Conservation (phyloP, 108 stramenopile species). For the Stephanodiscus triporus region DNA sequence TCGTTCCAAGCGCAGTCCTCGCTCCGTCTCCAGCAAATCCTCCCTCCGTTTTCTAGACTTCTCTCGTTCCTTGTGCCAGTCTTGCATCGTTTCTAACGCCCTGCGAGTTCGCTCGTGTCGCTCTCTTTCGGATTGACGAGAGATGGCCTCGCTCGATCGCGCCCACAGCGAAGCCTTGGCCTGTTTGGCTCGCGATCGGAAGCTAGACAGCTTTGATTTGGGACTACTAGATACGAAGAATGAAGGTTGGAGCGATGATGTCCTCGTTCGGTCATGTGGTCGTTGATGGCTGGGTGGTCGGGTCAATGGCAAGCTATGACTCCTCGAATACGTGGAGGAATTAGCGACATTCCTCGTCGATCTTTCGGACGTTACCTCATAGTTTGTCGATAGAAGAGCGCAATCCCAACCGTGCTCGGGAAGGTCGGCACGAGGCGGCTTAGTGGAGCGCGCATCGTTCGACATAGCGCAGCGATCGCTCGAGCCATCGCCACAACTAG, state of each 20-base stretch:
- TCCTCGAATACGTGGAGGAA: too few species aligned
- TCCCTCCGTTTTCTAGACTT: conserved; percentile 24
- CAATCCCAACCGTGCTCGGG: too few species aligned
- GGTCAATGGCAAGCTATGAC: too few species aligned
- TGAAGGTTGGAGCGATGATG: background rate
- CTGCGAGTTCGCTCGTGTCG: conserved; percentile 27
- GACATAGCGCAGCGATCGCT: background rate
- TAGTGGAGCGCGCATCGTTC: background rate
- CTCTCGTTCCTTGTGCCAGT: conserved; percentile 32
- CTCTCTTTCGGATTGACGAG: background rate
- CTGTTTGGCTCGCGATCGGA: conserved; percentile 36
- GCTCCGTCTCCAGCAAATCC: conserved; percentile 26
- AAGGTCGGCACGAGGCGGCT: background rate
- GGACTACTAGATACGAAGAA: conserved; percentile 40
- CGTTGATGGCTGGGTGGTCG: background rate
- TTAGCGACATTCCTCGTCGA: too few species aligned
- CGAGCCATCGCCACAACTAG: background rate
- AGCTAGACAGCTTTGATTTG: conserved; percentile 28
- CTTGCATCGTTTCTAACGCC: conserved; percentile 37
- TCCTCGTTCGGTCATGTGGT: background rate
- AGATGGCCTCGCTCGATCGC: conserved; percentile 24
- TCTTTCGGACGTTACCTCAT: too few species aligned
- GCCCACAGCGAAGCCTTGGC: conserved; percentile 33
- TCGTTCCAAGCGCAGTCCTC: conserved; percentile 7
- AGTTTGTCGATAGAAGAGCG: too few species aligned